A percentile compares a stretch with the other conserved stretches of the same genome.
These are phyloP conservation scores for Ophiocordyceps camponoti-rufipedis DNA, from an alignment of 2,329 filamentous ascomycete genomes.

Conservation along the genomic window DNA sequence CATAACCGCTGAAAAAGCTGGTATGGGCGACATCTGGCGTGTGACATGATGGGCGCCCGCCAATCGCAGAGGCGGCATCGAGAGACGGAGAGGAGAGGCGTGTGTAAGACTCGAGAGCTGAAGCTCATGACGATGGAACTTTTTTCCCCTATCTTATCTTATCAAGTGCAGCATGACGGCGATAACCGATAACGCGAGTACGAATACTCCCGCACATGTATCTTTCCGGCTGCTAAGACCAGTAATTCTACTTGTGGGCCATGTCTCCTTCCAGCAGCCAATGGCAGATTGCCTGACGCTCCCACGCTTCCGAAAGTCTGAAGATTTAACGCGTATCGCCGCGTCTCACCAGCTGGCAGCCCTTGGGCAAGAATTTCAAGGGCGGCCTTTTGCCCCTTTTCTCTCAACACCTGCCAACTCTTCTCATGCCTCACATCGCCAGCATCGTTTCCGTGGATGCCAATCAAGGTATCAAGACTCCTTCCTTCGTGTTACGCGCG, in stretches of 20 bases:
- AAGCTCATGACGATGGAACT: not conserved
- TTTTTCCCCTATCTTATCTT: not conserved
- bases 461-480: not conserved
- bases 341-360: not conserved
- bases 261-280: not conserved
- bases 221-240: not conserved
- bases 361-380: not conserved
- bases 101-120: not conserved
- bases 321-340: not conserved
- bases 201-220: not conserved
- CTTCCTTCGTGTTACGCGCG: not conserved
- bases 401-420: too few relatives aligned
- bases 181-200: not conserved
- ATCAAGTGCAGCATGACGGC: not conserved
- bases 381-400: not conserved
- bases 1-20: not conserved
- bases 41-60: not conserved
- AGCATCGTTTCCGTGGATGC: conserved; percentile 1
- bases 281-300: too few relatives aligned
- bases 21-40: not conserved
- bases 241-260: not conserved
- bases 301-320: too few relatives aligned
- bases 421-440: not conserved
- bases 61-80: not conserved
- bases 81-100: not conserved